Conservation (phyloP, 129 eudicot species). For the Oenanthe sinensis region DNA sequence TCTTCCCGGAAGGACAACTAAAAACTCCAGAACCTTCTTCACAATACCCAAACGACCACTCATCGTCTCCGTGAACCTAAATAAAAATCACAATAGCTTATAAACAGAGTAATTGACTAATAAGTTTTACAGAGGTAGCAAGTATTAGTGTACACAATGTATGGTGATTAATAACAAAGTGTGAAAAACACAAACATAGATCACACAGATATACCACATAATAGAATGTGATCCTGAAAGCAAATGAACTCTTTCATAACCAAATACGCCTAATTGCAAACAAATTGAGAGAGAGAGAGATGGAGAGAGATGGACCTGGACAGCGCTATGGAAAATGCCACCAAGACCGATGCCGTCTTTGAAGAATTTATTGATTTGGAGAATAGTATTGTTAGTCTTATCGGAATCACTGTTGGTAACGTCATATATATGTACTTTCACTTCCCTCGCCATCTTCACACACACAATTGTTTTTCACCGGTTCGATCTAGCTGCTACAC, state of each 20-base stretch:
- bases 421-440: conserved; percentile 76
- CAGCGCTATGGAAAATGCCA: conserved; percentile 92
- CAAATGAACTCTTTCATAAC: no score
- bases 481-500: no score
- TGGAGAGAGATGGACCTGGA: conserved; percentile 40
- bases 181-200: no score
- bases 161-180: no score
- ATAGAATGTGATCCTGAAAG: no score
- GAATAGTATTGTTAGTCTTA: conserved; percentile 75
- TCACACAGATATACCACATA: no score
- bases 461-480: not conserved
- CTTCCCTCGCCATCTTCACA: conserved; percentile 68
- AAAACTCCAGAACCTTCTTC: conserved; percentile 91
- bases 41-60: conserved; percentile 96
- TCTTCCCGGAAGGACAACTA: conserved; percentile 81
- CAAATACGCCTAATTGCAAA: no score
- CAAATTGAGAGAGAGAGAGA: no score
- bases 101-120: no score
- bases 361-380: conserved; percentile 88
- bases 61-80: conserved; percentile 90
- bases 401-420: conserved; percentile 89
- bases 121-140: no score
- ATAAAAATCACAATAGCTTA: no score
- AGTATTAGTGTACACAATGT: no score
- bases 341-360: conserved; percentile 95